Base-by-base conservation (phyloP, 805 yeast genomes). In the Yamadazyma philogaea region DNA sequence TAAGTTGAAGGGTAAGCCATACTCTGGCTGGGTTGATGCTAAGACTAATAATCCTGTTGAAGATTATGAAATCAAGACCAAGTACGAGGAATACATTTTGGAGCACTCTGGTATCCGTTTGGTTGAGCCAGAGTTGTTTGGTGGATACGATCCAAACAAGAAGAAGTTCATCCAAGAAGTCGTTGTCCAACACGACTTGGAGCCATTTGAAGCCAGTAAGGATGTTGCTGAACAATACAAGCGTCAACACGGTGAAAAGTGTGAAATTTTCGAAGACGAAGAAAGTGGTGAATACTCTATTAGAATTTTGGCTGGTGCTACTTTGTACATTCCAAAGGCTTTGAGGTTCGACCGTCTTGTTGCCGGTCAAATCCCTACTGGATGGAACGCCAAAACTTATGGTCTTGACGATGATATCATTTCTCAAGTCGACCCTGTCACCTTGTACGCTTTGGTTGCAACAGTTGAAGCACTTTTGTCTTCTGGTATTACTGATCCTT, bases 401-500 rank as follows among this genome's bases (percentile, higher is more conserved):
- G 99, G 99, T 81, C 85, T 93, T 53, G 75, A 91, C 38, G 98
- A 91, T 49, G 99, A 93, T 61, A 83, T 85, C 52, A 82, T 88
- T 54, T 74, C 81, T 45, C 99, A 93, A 74, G 99, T 93, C 52
- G 99, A 93, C 65, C 96, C 96, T 50, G 79, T 93, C 60, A 93
- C 99, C 30, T 77, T 93, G 62, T 93, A 74, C 61, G 96, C 87
- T 39, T 77, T 93, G 65, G 99, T 93, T 41, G 78, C 97, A 20
- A 93, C 96, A 40, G 95, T 84, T 45, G 98, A 93, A 74, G 97
- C 98, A 2, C 82, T 93, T 54, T 77, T 93, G 54, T 70, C 91
- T 44, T 79, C 97, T 51, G 99, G 99, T 84, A 74, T 93, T 59
- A 88, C 96, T 46, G 99, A 93, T 65, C 99, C 99, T 51, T 93